Base-by-base conservation (phyloP, 495 filamentous ascomycete species). In the Schizothecium vesticola region DNA sequence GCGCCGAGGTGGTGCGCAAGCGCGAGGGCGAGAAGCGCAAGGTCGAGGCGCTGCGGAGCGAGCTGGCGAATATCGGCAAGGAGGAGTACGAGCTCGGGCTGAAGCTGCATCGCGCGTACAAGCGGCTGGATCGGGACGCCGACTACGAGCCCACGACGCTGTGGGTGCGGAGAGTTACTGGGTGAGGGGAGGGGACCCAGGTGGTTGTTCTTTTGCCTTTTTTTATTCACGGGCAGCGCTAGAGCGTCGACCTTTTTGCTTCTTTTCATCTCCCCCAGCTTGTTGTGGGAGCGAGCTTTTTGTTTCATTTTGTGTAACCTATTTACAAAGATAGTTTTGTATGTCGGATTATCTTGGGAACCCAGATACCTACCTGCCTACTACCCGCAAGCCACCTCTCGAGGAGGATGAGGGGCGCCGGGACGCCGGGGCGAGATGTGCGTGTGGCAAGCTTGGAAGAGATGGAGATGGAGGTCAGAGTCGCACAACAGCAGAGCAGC, bases 71-170 rank as follows among this genome's bases (percentile, higher is more conserved):
- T 63, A 87, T 97, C 25, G 85, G 87, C 79, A 83, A 87, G 67
- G 88, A 95, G 78, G 88, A 93, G 74, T 92, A 97, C 74, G 94
- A 97, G 69, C 81, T 94, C 55, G 94, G 94, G 11, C 74, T 98
- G 72, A 92, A 88, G 80, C 77, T 97, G 56, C 88, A 94, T 74
- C 79, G 93, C 61, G 91, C 92, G 7, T 94, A 89, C 80, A 94
- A 92, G 77, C 84, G 90, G 67, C 80, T 85, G 58, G 90, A 93
- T 72, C 84, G 86, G 58, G 85, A 88, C 61, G 85, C 81, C 4
- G 80, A 79, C 19, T 90, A 85, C 66, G 89, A 91, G 69, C 86
- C 87, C 12, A 91, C 88, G 6, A 86, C 86, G 67, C 77, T 97
- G 21, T 98, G 94, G 94, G 88, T 98, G 58, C 84, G 90, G 76